Conservation (phyloP, 116 monocot genomes). For the Posidonia oceanica region DNA sequence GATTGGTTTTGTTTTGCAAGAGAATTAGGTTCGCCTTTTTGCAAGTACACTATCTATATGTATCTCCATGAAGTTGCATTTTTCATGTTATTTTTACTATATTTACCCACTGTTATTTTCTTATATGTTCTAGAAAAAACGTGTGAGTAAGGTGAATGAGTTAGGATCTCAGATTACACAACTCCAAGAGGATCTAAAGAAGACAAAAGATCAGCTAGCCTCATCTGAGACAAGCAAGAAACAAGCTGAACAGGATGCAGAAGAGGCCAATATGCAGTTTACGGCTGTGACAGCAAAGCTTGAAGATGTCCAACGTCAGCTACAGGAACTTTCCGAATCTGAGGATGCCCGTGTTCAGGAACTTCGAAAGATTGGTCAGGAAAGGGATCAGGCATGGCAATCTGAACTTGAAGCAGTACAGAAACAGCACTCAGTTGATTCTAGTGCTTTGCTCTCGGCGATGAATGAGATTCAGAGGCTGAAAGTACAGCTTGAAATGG, state of each 20-base stretch:
- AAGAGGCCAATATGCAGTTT: constrained; percentile 50
- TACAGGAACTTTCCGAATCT: constrained; percentile 55
- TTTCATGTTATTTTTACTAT: neutral
- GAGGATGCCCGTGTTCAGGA: constrained; percentile 67
- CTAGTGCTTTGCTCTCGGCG: constrained; percentile 31
- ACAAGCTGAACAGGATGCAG: constrained; percentile 43
- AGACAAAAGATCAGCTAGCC: constrained; percentile 54
- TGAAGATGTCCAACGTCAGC: constrained; percentile 48
- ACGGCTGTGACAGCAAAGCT: constrained; percentile 24
- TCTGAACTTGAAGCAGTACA: constrained; percentile 81
- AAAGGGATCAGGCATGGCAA: constrained; percentile 71
- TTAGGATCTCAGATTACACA: constrained; percentile 47
- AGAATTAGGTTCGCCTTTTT: too few species aligned
- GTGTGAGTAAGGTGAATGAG: constrained; percentile 31
- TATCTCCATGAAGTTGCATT: neutral
- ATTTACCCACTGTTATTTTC: neutral
- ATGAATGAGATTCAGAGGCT: constrained; percentile 57
- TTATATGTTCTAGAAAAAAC: constrained; percentile 36
- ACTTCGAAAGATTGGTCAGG: constrained; percentile 60
- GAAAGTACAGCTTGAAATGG: constrained; percentile 54
- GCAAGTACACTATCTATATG: too few species aligned
- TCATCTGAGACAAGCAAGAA: constrained; percentile 43
- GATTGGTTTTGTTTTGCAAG: too few species aligned
- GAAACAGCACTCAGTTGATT: constrained; percentile 57
- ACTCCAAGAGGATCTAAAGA: constrained; percentile 75